Conservation (phyloP, 352 stramenopile species). For the Globisporangium polare region DNA sequence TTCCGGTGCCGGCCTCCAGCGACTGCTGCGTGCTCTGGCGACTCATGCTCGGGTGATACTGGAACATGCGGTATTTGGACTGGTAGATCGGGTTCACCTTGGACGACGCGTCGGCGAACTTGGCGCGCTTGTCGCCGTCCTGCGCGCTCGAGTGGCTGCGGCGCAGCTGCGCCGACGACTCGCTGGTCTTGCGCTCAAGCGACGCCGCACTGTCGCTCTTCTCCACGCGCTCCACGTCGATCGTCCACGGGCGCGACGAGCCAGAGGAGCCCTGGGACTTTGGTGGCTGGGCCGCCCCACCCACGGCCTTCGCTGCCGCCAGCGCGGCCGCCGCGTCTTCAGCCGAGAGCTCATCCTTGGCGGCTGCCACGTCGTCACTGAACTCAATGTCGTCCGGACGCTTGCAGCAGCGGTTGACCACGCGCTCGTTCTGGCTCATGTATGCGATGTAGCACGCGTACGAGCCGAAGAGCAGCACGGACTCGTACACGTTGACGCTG, state of each 20-base stretch:
- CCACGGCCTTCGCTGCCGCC: not conserved
- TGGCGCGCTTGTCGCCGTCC: slow-evolving; percentile 12
- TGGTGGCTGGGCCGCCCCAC: not conserved
- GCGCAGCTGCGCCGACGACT: slow-evolving; percentile 16
- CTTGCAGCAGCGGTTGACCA: slow-evolving; percentile 58
- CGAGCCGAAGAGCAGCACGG: slow-evolving; percentile 56
- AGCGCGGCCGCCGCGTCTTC: slow-evolving; percentile 12
- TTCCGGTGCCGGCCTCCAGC: not conserved
- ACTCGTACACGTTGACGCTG: slow-evolving; percentile 52
- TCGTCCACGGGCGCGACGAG: slow-evolving; percentile 30
- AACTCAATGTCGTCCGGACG: slow-evolving; percentile 25
- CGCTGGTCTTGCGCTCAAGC: slow-evolving; percentile 13
- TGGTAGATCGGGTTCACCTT: slow-evolving; percentile 53
- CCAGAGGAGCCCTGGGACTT: slow-evolving; percentile 1
- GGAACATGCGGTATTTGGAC: slow-evolving; percentile 73
- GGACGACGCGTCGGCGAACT: slow-evolving; percentile 31
- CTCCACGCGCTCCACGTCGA: slow-evolving; percentile 27
- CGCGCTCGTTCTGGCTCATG: slow-evolving; percentile 62
- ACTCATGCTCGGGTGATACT: slow-evolving; percentile 39
- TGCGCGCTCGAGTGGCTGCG: slow-evolving; percentile 2
- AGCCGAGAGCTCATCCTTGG: slow-evolving; percentile 15
- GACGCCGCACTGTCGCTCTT: not conserved
- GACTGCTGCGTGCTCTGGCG: slow-evolving; percentile 13
- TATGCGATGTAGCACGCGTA: slow-evolving; percentile 73
- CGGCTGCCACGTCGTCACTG: slow-evolving; percentile 12